Evolutionary conservation across 73 alveolate genomes (phyloP).

Genomic region (Symbiodinium natans): DNA sequence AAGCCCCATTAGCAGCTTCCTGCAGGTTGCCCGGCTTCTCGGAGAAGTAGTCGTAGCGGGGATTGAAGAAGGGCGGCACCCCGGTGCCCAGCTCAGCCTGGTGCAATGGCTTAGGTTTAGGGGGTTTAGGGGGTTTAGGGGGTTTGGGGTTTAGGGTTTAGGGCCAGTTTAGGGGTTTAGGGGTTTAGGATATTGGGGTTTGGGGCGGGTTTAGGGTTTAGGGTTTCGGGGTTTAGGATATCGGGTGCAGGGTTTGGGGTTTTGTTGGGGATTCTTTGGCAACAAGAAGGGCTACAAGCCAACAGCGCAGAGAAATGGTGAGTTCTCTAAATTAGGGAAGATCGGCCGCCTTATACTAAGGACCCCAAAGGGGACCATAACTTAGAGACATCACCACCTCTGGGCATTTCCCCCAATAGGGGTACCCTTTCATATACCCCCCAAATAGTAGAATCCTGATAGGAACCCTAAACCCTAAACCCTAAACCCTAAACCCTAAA

Average conservation of each 20-base stretch:
- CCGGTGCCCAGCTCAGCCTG: slow-evolving; percentile 76
- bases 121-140: too few relatives aligned
- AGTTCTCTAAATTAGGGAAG: too few relatives aligned
- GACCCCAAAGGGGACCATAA: too few relatives aligned
- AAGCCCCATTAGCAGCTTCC: not conserved
- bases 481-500: not conserved
- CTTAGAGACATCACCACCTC: too few relatives aligned
- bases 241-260: not conserved
- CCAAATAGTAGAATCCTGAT: too few relatives aligned
- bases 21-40: slow-evolving; percentile 42
- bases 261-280: not conserved
- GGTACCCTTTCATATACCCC: too few relatives aligned
- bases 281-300: too few relatives aligned
- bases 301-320: too few relatives aligned
- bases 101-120: too few relatives aligned
- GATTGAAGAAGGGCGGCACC: slow-evolving; percentile 88
- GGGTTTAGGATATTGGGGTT: not conserved
- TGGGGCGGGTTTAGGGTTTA: not conserved
- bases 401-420: too few relatives aligned
- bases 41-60: slow-evolving; percentile 30
- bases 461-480: too few relatives aligned
- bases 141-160: not conserved
- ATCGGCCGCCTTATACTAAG: too few relatives aligned
- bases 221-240: not conserved
- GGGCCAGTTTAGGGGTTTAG: not conserved